phyloP scores from a whole-genome alignment of 805 yeast genomes.

The Saturnispora besseyi region DNA sequence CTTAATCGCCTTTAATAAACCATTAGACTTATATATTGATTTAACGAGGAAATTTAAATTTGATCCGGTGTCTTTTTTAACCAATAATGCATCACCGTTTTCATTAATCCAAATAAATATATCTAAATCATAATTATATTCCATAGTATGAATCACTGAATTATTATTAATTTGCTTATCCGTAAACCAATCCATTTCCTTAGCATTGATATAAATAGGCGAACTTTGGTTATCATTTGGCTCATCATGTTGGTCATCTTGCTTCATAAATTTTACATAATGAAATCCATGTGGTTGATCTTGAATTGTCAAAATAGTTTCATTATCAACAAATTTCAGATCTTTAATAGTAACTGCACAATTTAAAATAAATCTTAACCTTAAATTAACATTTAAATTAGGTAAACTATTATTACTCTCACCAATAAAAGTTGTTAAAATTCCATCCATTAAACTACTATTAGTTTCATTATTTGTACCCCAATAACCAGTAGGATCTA shows the following conservation, averaged over 20 bases:
- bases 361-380: constrained; percentile 29
- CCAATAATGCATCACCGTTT: constrained; percentile 25
- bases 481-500: constrained; percentile 8
- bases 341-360: constrained; percentile 27
- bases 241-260: constrained; percentile 10
- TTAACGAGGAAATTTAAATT: constrained; percentile 19
- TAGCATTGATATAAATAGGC: constrained; percentile 18
- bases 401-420: constrained; percentile 22
- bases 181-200: constrained; percentile 28
- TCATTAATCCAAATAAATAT: constrained; percentile 26
- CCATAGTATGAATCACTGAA: constrained; percentile 12
- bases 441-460: constrained; percentile 9
- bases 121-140: constrained; percentile 19
- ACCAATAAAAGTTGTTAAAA: constrained; percentile 22
- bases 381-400: constrained; percentile 25
- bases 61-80: constrained; percentile 4
- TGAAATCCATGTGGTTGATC: constrained; percentile 30
- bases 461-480: constrained; percentile 10
- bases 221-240: constrained; percentile 16
- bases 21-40: constrained; percentile 15
- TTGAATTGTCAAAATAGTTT: constrained; percentile 23
- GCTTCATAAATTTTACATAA: constrained; percentile 13
- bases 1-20: constrained; percentile 12
- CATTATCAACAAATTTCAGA: constrained; percentile 20
- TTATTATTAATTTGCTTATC: constrained; percentile 12